Base-by-base conservation (phyloP, 768 basidiomycete species). In the Polyporus arcularius region DNA sequence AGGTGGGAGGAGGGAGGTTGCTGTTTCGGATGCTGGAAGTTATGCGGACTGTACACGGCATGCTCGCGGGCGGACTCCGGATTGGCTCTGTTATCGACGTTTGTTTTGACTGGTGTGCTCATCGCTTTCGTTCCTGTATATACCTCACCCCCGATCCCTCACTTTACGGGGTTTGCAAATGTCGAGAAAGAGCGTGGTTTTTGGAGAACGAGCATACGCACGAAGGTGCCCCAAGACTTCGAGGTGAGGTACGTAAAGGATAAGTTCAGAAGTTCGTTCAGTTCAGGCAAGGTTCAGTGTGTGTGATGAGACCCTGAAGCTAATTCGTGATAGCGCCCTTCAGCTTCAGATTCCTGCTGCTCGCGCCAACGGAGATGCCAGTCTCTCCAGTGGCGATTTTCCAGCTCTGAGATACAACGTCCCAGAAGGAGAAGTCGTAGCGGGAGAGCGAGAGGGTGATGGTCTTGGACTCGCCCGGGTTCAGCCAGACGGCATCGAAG, bases 351-450 rank as follows among this genome's bases (percentile, higher is more conserved):
- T 90, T 81, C 64, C 88, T 77, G 70, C 88, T 89, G 68, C 88
- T 90, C 49, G 83, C 80, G 7, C 90, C 90, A 35, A 91, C 74
- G 3, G 82, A 80, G 41, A 94, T 79, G 4, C 76, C 75, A 62
- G 89, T 86, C 21, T 69, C 78, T 2, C 90, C 92, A 2, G 74
- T 65, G 6, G 77, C 76, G 15, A 79, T 65, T 10, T 66, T 60
- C 78, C 79, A 81, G 15, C 70, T 60, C 69, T 81, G 79, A 26
- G 69, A 61, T n/a, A 67, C 66, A 14, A 79, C 78, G 57, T 79
- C 72, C 73, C 73, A 81, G 26, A 76, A 67, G 46, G 73, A 69
- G 53, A 76, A 68, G 48, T 69, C 68, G 63, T 71, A 74, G 47
- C 73, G 73, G 18, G 71, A 70, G 21, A 76, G 69, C 18, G 50